These are phyloP conservation scores for Neurospora discreta DNA, from an alignment of 495 filamentous ascomycete species.

Conservation along the genomic window DNA sequence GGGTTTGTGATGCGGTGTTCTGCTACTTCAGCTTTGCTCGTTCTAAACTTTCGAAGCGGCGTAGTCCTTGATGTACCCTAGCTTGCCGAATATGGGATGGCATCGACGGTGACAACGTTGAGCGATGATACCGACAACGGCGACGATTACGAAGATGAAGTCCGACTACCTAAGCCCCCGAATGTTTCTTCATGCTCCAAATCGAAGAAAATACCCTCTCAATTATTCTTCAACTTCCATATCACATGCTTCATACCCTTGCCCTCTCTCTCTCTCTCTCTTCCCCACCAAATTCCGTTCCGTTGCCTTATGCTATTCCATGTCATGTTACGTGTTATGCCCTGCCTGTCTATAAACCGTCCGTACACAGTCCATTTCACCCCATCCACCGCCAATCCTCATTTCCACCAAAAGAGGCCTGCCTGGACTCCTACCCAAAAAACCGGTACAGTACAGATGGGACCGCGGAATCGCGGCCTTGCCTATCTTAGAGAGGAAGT, in stretches of 20 bases:
- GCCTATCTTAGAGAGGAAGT: background rate
- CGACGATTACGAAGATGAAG: background rate
- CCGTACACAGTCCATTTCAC: background rate
- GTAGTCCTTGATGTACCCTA: background rate
- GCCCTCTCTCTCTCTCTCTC: background rate
- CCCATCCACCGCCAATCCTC: background rate
- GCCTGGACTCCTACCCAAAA: background rate
- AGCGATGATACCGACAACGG: background rate
- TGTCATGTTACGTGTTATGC: background rate
- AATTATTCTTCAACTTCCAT: background rate
- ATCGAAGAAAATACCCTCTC: background rate
- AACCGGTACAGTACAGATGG: background rate
- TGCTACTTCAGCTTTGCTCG: background rate
- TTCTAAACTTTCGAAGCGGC: background rate
- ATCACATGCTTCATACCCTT: background rate
- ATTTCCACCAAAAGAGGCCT: background rate
- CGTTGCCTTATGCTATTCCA: background rate
- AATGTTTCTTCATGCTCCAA: background rate
- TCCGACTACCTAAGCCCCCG: background rate
- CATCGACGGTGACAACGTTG: background rate
- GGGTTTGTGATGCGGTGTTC: background rate
- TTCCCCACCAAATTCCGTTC: background rate
- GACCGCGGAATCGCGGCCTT: background rate
- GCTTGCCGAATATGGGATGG: background rate
- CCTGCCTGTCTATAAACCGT: background rate